Evolutionary conservation across 2,329 filamentous ascomycete species (phyloP), one percentile per base, ranked within the genome.

Genomic region (Botrytis squamosa): DNA sequence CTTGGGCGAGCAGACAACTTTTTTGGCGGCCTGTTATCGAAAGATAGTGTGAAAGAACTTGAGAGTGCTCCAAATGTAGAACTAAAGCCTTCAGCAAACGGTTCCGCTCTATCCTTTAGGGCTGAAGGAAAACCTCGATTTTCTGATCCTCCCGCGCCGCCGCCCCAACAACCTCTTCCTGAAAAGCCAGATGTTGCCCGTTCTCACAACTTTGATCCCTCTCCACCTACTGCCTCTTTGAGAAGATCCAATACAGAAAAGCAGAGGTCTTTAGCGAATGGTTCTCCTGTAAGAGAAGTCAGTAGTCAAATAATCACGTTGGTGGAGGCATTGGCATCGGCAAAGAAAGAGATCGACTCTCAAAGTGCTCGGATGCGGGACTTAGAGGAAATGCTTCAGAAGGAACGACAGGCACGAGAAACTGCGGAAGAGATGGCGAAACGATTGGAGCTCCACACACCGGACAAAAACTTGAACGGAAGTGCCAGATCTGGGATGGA

Each of bases 61-160:
- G 87, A 89, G 57, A 89, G 87, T 75, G 81, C 83, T 1, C 85
- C 88, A 25, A 79, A 77, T 1, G 77, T 83, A 2, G 88, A 90
- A 66, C 81, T 83, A 0, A 90, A 88, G 73, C 80, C 82, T 20
- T 82, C 83, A 74, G 77, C 84, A n/a, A 86, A 85, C 74, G 84
- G 84, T 66, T 81, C 82, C 46, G 82, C 82, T 14, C 84, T 85
- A 76, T 82, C 84, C 73, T 83, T 85, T 65, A 91, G 93, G 77
- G 84, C 90, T 33, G 94, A 97, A 80, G 85, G 91, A 59, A 95
- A 96, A 79, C 89, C 93, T 7, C 89, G 94, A 70, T 98, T 98
- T 81, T 96, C 93, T 1, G 95, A 98, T 74, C 95, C 95, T 69
- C 95, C 95, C 6, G 95, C 95, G 36, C 95, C 95, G 12, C 95